Base-by-base conservation (phyloP, 1,284 basidiomycete genomes). In the Leccinum colubrinum region DNA sequence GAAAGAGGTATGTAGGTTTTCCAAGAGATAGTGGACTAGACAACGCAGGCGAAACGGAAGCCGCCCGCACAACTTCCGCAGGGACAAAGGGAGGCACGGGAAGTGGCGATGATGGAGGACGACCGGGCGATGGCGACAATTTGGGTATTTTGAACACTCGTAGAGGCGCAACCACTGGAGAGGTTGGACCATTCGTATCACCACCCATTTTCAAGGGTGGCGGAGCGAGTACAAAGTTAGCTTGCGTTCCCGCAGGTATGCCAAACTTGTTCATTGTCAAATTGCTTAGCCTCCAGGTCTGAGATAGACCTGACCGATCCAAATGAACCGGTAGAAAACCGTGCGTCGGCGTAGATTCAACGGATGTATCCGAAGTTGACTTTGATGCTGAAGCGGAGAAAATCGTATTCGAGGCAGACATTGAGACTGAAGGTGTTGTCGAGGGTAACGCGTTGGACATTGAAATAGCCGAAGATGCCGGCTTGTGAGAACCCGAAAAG, bases 91-190 rank as follows among this genome's bases (percentile, higher is more conserved):
- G 61, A 33, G 59, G 56, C 0, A 59, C 50, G 11, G 61, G 60
- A 15, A 69, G 58, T 5, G 68, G 70, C 1, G 64, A 66, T 3
- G 58, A 55, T 9, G 70, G 65, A 41, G 71, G 66, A 35, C 66
- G 39, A 51, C 64, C 58, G 57, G 69, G 67, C 4, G 63, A 73
- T 3, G 17, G 59, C 2, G 70, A 46, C 14, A 61, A 52, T 27
- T 62, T 67, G 14, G 73, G 72, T 1, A 68, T 64, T 64, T 76
- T 73, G 58, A 55, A 61, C 27, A 73, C 37, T 9, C 73, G 68
- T 0, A 73, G 53, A 0, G 72, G 72, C 5, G 71, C 71, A 3
- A 74, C 63, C 0, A 48, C 27, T 0, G 72, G 56, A 1, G 70
- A 62, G 1, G 56, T 35, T 25, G 41, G 2, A 7, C 50, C 50